Base-by-base conservation (phyloP, 257 asterid genomes). In the Craterostigma plantagineum region DNA sequence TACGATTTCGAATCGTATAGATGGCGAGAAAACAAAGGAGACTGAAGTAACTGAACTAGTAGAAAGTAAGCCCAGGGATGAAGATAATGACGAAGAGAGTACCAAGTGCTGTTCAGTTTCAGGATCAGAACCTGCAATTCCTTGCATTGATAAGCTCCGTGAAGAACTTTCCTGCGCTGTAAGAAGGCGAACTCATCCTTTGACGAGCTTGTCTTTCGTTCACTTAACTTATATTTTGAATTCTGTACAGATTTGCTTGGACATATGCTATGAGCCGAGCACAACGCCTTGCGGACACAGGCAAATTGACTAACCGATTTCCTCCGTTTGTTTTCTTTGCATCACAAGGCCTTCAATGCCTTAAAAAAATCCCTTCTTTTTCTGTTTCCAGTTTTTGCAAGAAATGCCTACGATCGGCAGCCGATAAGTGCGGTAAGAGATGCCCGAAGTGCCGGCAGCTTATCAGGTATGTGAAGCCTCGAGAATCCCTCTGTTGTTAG, bases 251-350 rank as follows among this genome's bases (percentile, higher is more conserved):
- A 77, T 90, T 35, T 90, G 95, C 59, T 64, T 90, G 72, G 99
- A 90, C 60, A 75, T 90, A 35, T 90, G 99, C 60, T 79, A 66
- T 16, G 92, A 90, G 63, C 99, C 99, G 5, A 79, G 94, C 56
- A 90, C 94, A 58, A 90, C 99, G 9, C 69, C 92, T 59, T 90
- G 99, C 67, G 99, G 99, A 35, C 99, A 90, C 77, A 79, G 98
- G 98, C 82, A 67, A 49, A 10, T 34, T 11, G 38, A 35, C 11
- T n/a, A 42, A 36, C 42, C 33, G 34, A 15, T 3, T 43, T 36
- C 33, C 10, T 2, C 49, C 35, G 10, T 3, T 0, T 18, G 16
- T 8, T 13, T 18, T 15, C 15, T 7, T 16, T 13, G 27, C 27
- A 16, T 10, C 12, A 9, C 38, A 33, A 41, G 45, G 46, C 38